Percentiles rank a stretch among this genome's conserved stretches.
Conservation (phyloP, 73 alveolate species). For the Paramecium tetraurelia region DNA sequence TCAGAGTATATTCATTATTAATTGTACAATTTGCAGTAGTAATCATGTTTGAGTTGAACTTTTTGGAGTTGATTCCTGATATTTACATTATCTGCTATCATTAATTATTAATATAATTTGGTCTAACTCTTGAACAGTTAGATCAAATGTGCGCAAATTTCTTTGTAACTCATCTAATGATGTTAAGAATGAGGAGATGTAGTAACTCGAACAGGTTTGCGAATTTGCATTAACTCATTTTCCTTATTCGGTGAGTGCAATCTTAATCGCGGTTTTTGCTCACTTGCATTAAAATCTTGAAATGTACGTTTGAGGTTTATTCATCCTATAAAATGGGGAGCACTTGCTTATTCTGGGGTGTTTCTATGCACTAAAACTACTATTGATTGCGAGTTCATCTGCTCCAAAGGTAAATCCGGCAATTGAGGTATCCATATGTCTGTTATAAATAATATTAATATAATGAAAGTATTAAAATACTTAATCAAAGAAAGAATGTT, state of each 20-base stretch:
- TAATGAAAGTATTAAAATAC: background rate
- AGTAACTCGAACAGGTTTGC: slow-evolving; percentile 18
- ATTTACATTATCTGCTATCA: background rate
- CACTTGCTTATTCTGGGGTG: slow-evolving; percentile 5
- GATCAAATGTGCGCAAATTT: background rate
- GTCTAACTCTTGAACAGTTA: background rate
- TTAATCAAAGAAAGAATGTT: background rate
- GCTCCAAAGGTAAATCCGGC: background rate
- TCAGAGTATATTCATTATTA: background rate
- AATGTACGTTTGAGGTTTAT: background rate
- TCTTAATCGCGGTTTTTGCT: background rate
- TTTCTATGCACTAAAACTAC: background rate
- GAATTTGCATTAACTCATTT: background rate
- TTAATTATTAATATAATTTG: background rate
- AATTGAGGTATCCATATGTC: background rate
- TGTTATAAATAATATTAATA: background rate
- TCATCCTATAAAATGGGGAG: background rate
- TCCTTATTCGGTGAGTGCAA: background rate
- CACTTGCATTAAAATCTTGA: background rate
- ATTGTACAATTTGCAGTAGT: background rate
- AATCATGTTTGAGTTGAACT: background rate
- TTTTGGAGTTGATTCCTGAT: background rate
- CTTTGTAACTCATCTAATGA: background rate
- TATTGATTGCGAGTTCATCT: background rate
- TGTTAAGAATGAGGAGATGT: slow-evolving; percentile 21